These are phyloP conservation scores for Hortaea sp. DNA, from an alignment of 2,329 filamentous ascomycete species.

Conservation along the genomic window DNA sequence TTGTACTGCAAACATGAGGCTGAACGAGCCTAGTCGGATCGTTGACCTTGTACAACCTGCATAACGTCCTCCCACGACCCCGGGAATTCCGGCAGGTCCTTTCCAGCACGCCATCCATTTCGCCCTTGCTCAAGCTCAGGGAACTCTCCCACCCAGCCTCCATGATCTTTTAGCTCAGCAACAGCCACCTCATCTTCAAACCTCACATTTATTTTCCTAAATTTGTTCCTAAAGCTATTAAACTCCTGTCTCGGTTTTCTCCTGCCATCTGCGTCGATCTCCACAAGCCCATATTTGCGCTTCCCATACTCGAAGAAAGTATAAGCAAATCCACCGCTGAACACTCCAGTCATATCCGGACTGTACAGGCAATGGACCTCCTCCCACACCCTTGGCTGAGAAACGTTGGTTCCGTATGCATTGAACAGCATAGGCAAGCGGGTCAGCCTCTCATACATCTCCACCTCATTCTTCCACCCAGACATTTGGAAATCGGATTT, in stretches of 20 bases:
- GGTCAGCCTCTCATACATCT: neutral
- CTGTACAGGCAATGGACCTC: slow-evolving; percentile 15
- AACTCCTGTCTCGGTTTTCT: slow-evolving; percentile 7
- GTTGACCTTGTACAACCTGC: too few relatives aligned
- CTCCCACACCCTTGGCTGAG: slow-evolving; percentile 6
- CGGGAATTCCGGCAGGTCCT: slow-evolving; percentile 1
- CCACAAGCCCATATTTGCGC: slow-evolving; percentile 5
- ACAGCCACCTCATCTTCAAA: slow-evolving; percentile 3
- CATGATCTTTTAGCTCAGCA: slow-evolving; percentile 9
- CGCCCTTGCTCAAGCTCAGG: slow-evolving; percentile 1
- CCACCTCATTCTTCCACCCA: slow-evolving; percentile 11
- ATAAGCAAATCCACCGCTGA: slow-evolving; percentile 14
- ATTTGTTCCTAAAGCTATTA: slow-evolving; percentile 4
- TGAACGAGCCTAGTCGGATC: too few relatives aligned
- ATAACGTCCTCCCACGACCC: slow-evolving; percentile 1
- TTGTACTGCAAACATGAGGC: too few relatives aligned
- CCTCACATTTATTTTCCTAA: slow-evolving; percentile 5
- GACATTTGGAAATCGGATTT: slow-evolving; percentile 11
- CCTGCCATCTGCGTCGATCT: slow-evolving; percentile 3
- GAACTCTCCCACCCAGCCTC: slow-evolving; percentile 11
- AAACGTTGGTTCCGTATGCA: slow-evolving; percentile 9
- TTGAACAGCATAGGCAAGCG: slow-evolving; percentile 11
- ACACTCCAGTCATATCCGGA: slow-evolving; percentile 12
- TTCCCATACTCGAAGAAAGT: slow-evolving; percentile 8
- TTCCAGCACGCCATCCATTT: neutral